These are phyloP conservation scores for Cystofilobasidium macerans DNA, from an alignment of 768 basidiomycete species.

Conservation along the genomic window DNA sequence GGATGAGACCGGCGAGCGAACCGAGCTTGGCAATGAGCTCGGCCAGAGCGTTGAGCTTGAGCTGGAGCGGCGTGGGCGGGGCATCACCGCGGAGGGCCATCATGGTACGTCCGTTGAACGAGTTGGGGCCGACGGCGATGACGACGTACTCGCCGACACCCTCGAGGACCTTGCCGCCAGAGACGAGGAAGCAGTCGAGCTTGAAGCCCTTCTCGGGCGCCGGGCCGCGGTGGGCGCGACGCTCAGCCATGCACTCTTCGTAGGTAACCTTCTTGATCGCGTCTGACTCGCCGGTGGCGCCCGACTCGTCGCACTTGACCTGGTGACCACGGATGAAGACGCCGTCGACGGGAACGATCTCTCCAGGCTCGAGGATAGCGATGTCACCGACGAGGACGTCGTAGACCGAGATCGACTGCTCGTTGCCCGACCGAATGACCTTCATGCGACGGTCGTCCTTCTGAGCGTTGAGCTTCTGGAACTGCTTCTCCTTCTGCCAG, in stretches of 20 bases:
- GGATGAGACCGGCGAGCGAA: constrained; percentile 61
- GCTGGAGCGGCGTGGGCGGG: constrained; percentile 83
- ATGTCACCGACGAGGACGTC: constrained; percentile 91
- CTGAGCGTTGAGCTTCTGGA: constrained; percentile 79
- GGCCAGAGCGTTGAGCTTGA: constrained; percentile 86
- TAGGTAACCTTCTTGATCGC: constrained; percentile 79
- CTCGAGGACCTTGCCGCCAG: constrained; percentile 85
- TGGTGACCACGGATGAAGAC: constrained; percentile 86
- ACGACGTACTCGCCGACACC: constrained; percentile 89
- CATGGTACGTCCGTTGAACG: constrained; percentile 95
- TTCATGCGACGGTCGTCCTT: constrained; percentile 89
- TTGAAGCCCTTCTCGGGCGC: constrained; percentile 44
- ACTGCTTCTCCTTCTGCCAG: constrained; percentile 97
- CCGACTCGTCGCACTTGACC: constrained; percentile 89
- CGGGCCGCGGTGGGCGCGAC: constrained; percentile 37
- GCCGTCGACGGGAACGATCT: constrained; percentile 91
- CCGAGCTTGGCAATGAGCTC: constrained; percentile 91
- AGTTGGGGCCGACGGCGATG: constrained; percentile 79
- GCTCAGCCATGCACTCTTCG: constrained; percentile 55
- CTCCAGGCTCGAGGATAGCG: constrained; percentile 82
- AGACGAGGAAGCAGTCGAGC: constrained; percentile 81
- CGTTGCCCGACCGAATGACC: constrained; percentile 58
- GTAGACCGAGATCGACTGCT: constrained; percentile 69
- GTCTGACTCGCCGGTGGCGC: constrained; percentile 93
- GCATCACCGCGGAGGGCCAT: constrained; percentile 82